Percentiles rank a stretch among this genome's conserved stretches.
phyloP scores from a whole-genome alignment of 2,329 filamentous ascomycete species.

The Penicillium italicum region DNA sequence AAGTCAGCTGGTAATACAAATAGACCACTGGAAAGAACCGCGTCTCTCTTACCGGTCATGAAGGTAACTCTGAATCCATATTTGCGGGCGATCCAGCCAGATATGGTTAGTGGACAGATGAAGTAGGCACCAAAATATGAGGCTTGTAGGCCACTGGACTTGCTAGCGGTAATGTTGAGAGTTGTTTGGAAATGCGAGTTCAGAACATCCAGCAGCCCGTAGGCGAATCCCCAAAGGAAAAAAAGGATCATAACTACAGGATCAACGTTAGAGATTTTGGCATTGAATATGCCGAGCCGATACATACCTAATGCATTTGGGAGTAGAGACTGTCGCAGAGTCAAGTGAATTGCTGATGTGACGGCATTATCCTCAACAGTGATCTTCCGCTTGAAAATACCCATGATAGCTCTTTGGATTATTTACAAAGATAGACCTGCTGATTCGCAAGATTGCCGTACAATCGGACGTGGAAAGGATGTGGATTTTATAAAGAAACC shows the following conservation, averaged over 20 bases:
- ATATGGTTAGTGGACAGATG: slow-evolving; percentile 32
- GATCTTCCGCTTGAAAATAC: slow-evolving; percentile 13
- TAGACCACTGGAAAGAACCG: slow-evolving; percentile 19
- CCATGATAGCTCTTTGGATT: slow-evolving; percentile 1
- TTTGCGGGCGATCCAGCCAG: slow-evolving; percentile 46
- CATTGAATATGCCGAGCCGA: not conserved
- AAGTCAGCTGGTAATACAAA: slow-evolving; percentile 26
- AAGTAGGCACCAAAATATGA: slow-evolving; percentile 44
- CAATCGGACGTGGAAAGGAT: not conserved
- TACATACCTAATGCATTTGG: slow-evolving; percentile 53
- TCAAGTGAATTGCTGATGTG: slow-evolving; percentile 59
- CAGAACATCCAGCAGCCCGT: slow-evolving; percentile 55
- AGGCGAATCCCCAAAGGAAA: slow-evolving; percentile 61
- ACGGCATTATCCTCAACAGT: slow-evolving; percentile 42
- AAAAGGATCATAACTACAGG: slow-evolving; percentile 59
- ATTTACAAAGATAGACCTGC: not conserved
- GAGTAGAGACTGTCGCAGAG: slow-evolving; percentile 62
- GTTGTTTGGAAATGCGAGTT: slow-evolving; percentile 47
- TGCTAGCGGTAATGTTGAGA: slow-evolving; percentile 44
- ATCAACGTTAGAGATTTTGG: not conserved
- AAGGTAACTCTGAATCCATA: slow-evolving; percentile 42
- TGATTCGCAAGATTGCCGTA: not conserved
- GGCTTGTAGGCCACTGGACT: slow-evolving; percentile 48
- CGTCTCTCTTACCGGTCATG: slow-evolving; percentile 13
- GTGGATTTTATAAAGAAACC: slow-evolving; percentile 3